Evolutionary conservation across 2,329 filamentous ascomycete genomes (phyloP), one percentile per base, ranked within the genome.

Genomic region (Ilyonectria mors-panacis): DNA sequence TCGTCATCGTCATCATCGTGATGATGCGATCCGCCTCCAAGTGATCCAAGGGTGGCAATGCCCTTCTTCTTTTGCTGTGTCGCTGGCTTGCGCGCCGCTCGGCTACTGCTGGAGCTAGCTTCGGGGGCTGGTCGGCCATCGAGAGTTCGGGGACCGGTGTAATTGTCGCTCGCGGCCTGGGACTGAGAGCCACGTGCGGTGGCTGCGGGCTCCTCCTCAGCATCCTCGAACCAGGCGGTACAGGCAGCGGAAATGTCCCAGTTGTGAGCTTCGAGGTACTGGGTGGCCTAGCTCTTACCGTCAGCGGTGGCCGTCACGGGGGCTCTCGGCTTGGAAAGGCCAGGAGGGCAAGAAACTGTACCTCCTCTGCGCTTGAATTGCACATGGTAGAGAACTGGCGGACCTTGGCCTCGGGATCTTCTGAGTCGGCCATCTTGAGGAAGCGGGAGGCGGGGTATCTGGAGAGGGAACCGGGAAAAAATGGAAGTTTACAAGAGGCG

Each of bases 201-300:
- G 60, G 84, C 81, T 53, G 81, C 82, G 66, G 83, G 77, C 39
- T 90, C 88, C 37, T 85, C 81, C 64, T 88, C 73, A 28, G 67
- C 73, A 35, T 75, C 85, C 67, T 85, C 84, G 76, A 89, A 93
- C 81, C 86, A 93, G 57, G 89, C 86, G 33, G 88, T 85, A 60
- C 88, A 86, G 17, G 92, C 92, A 10, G 85, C 82, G 70, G 87
- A 84, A 48, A 93, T 81, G 75, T 94, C 87, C 91, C 92, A 94
- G 70, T 87, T 82, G 75, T 87, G 90, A 39, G 87, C 86, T 23
- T 85, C 83, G 8, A 95, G 88, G 72, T 92, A 92, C 67, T 91
- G 85, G 63, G 85, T 85, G 53, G 92, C 92, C 92, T 94, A 33
- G 35, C 6, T 48, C 26, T 70, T 45, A 61, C 44, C n/a, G 57